These are phyloP conservation scores for Kazachstania kunashirensis DNA, from an alignment of 805 yeast genomes.

Conservation along the genomic window DNA sequence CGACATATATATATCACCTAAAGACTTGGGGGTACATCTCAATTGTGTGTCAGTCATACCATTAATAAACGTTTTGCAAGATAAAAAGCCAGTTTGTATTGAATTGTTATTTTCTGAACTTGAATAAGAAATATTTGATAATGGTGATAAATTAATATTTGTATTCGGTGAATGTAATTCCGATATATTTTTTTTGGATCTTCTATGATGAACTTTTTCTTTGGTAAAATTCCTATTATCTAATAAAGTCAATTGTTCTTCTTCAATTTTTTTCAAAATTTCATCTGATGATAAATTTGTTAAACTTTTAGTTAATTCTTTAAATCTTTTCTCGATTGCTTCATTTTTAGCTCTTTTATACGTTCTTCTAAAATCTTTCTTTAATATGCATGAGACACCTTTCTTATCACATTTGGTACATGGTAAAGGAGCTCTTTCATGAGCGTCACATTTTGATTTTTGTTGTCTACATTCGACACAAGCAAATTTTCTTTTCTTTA, in stretches of 20 bases:
- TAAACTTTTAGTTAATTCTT: slow-evolving; percentile 52
- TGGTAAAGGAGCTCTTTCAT: slow-evolving; percentile 61
- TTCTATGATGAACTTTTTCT: slow-evolving; percentile 15
- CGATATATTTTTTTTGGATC: neutral
- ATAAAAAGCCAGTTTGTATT: neutral
- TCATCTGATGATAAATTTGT: slow-evolving; percentile 26
- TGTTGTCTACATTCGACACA: slow-evolving; percentile 96
- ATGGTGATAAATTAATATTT: neutral
- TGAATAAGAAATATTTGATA: slow-evolving; percentile 1
- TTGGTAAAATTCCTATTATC: slow-evolving; percentile 26
- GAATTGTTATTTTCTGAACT: neutral
- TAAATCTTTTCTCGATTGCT: slow-evolving; percentile 72
- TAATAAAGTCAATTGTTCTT: slow-evolving; percentile 19
- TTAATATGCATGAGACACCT: slow-evolving; percentile 58
- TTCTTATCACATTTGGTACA: slow-evolving; percentile 76
- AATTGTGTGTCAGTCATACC: slow-evolving; percentile 32
- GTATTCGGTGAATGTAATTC: neutral
- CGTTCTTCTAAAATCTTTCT: slow-evolving; percentile 79
- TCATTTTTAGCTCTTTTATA: slow-evolving; percentile 78
- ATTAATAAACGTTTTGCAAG: neutral
- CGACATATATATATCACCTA: slow-evolving; percentile 58
- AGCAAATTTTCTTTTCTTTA: slow-evolving; percentile 46
- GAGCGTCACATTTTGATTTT: slow-evolving; percentile 84
- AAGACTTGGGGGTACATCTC: slow-evolving; percentile 53
- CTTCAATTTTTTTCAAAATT: slow-evolving; percentile 20